Evolutionary conservation across 306 rosid species (phyloP).

Genomic region (Vigna nakashimae): DNA sequence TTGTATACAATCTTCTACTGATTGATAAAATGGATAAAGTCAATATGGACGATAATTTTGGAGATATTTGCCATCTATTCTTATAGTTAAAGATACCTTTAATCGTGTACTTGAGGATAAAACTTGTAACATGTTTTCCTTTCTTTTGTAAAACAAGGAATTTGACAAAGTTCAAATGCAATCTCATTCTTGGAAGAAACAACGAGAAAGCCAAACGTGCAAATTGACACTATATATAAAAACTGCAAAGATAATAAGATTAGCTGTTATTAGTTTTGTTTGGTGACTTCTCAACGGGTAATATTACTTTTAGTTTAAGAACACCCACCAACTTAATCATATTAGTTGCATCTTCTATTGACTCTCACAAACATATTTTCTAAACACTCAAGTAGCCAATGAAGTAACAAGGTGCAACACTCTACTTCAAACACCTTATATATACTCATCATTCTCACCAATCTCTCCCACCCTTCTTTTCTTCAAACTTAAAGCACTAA

Average conservation of each 20-base stretch:
- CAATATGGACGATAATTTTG: constrained; percentile 47
- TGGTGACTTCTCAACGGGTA: constrained; percentile 50
- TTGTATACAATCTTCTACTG: not conserved
- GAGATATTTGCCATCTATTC: constrained; percentile 4
- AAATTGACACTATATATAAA: constrained; percentile 19
- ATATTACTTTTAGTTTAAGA: constrained; percentile 51
- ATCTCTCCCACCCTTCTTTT: constrained; percentile 53
- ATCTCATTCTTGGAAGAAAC: constrained; percentile 44
- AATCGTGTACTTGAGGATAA: constrained; percentile 48
- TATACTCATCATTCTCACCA: constrained; percentile 55
- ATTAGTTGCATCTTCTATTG: constrained; percentile 92
- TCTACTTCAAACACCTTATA: constrained; percentile 27
- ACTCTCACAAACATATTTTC: constrained; percentile 49
- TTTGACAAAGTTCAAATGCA: constrained; percentile 31
- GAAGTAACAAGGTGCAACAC: constrained; percentile 29
- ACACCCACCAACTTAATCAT: constrained; percentile 73
- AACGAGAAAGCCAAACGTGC: constrained; percentile 21
- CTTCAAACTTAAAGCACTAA: constrained; percentile 34
- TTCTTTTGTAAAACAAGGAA: constrained; percentile 34
- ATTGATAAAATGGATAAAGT: not conserved
- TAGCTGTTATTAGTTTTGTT: constrained; percentile 52
- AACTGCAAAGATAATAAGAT: constrained; percentile 16
- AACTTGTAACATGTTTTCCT: constrained; percentile 12
- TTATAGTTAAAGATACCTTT: constrained; percentile 5
- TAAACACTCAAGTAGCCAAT: constrained; percentile 48